Evolutionary conservation across 2,329 filamentous ascomycete genomes (phyloP).

Genomic region (Tolypocladium album): DNA sequence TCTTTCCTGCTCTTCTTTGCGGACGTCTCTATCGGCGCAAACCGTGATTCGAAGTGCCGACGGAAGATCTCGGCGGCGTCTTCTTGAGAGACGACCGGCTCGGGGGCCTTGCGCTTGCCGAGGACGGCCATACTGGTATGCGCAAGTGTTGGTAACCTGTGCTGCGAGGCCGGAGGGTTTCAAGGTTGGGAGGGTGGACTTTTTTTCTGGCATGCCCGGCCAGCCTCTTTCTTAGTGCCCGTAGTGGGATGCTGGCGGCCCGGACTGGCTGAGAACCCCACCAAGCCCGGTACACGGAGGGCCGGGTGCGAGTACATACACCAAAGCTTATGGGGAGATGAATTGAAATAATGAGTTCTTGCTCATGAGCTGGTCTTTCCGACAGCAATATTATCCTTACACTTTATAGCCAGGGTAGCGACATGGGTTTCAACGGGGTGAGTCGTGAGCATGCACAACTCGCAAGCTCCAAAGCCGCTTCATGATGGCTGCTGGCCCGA

Average conservation of each 20-base stretch:
- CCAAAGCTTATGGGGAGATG: no score
- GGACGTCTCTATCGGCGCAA: slow-evolving; percentile 54
- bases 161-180: background rate
- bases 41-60: slow-evolving; percentile 79
- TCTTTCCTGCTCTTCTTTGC: background rate
- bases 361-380: background rate
- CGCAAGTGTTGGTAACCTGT: background rate
- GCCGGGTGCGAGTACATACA: background rate
- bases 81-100: slow-evolving; percentile 24
- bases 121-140: slow-evolving; percentile 27
- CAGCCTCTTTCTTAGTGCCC: background rate
- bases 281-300: background rate
- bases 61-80: slow-evolving; percentile 67
- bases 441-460: background rate
- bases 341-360: no score
- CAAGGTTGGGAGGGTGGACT: background rate
- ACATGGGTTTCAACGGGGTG: background rate
- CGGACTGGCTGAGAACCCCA: background rate
- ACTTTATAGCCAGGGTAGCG: background rate
- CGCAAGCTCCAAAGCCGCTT: background rate
- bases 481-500: background rate
- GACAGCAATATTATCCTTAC: no score
- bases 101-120: slow-evolving; percentile 37
- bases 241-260: background rate
- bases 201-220: background rate